phyloP scores from a whole-genome alignment of 2,329 filamentous ascomycete genomes.

The Pseudocercospora eumusae region DNA sequence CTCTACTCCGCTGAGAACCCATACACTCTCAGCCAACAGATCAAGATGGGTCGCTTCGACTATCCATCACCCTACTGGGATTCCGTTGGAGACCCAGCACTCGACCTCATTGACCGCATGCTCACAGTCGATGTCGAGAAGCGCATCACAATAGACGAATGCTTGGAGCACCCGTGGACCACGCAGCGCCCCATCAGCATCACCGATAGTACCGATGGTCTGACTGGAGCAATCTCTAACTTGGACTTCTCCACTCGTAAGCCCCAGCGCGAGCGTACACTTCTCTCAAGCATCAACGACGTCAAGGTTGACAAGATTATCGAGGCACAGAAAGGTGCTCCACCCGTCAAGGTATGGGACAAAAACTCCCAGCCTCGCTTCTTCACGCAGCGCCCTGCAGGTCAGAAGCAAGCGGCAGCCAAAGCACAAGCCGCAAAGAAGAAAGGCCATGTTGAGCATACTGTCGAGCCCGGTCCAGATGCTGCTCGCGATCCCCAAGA shows the following conservation, averaged over 20 bases:
- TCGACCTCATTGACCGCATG: conserved; percentile 95
- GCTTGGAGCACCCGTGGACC: conserved; percentile 88
- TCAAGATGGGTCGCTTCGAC: conserved; percentile 83
- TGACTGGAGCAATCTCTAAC: conserved; percentile 80
- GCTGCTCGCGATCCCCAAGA: conserved; percentile 68
- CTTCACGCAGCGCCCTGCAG: conserved; percentile 26
- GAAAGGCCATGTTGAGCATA: conserved; percentile 44
- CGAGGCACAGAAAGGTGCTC: conserved; percentile 55
- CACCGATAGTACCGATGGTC: conserved; percentile 85
- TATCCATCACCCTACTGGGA: conserved; percentile 98
- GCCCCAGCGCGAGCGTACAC: conserved; percentile 75
- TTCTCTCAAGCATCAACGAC: conserved; percentile 79
- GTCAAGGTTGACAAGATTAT: conserved; percentile 64
- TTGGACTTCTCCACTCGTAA: conserved; percentile 85
- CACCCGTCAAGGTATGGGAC: conserved; percentile 70
- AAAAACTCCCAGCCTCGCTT: conserved; percentile 63
- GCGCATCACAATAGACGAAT: conserved; percentile 86
- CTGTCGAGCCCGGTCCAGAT: conserved; percentile 66
- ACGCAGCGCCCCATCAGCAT: conserved; percentile 46
- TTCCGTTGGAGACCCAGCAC: conserved; percentile 77
- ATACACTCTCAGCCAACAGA: conserved; percentile 84
- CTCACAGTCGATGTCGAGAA: conserved; percentile 81
- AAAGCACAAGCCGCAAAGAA: conserved; percentile 37
- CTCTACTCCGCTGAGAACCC: conserved; percentile 75
- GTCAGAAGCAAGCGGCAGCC: conserved; percentile 19